These are phyloP conservation scores for Prinsepia uniflora DNA, from an alignment of 306 rosid genomes.

Conservation along the genomic window DNA sequence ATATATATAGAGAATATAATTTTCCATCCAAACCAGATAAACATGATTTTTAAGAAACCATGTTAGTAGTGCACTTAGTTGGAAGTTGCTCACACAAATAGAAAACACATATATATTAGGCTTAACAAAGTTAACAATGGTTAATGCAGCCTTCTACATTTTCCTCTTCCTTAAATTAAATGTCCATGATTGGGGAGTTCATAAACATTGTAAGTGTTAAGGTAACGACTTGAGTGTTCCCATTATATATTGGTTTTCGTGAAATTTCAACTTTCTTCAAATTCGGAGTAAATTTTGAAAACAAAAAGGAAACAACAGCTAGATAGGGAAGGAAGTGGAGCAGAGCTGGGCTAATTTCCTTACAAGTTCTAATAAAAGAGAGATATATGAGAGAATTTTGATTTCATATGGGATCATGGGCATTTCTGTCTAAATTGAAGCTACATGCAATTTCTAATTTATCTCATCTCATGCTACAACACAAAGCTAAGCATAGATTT, in stretches of 20 bases:
- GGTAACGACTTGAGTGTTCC: too few species aligned
- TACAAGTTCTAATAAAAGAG: background rate
- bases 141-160: too few species aligned
- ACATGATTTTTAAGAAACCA: background rate
- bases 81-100: background rate
- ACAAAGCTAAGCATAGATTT: too few species aligned
- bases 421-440: background rate
- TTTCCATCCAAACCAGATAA: background rate
- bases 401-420: constrained; percentile 1
- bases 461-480: background rate
- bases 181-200: too few species aligned
- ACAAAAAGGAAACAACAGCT: background rate
- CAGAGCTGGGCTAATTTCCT: background rate
- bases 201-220: too few species aligned
- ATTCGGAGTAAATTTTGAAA: background rate
- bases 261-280: too few species aligned
- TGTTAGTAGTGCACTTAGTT: background rate
- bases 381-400: too few species aligned
- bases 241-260: too few species aligned
- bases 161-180: too few species aligned
- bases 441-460: background rate
- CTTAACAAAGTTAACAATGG: too few species aligned
- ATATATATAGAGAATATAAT: too few species aligned
- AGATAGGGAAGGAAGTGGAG: background rate
- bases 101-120: background rate